phyloP scores from a whole-genome alignment of 768 basidiomycete genomes.

The Mycena crocata region DNA sequence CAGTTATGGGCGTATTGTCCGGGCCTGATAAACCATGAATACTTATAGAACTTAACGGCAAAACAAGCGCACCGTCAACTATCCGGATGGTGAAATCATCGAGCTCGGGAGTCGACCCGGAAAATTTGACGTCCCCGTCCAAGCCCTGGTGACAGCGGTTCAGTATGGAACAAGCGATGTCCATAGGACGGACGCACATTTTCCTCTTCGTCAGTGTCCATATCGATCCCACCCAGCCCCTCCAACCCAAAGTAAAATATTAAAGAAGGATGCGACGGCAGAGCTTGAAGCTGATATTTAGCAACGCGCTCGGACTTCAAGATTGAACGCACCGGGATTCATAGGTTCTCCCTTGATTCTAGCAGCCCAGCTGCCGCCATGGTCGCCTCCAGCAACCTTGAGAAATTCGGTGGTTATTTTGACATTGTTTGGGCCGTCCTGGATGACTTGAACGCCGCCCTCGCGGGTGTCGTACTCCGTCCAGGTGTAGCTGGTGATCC shows the following conservation, averaged over 20 bases:
- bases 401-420: conserved; percentile 86
- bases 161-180: conserved; percentile 11
- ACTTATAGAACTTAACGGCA: neutral
- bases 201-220: conserved; percentile 82
- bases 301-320: neutral
- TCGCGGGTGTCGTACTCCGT: conserved; percentile 87
- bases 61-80: conserved; percentile 68
- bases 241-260: conserved; percentile 92
- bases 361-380: conserved; percentile 91
- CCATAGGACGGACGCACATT: conserved; percentile 61
- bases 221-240: conserved; percentile 83
- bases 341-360: conserved; percentile 86
- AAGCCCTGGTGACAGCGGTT: conserved; percentile 67
- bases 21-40: conserved; percentile 56
- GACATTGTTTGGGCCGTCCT: conserved; percentile 87
- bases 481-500: conserved; percentile 86
- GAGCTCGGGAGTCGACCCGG: conserved; percentile 81
- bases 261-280: conserved; percentile 75
- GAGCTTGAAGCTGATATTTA: conserved; percentile 39
- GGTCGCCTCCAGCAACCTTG: conserved; percentile 84
- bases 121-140: conserved; percentile 73
- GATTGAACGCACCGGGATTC: conserved; percentile 60
- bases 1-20: conserved; percentile 63
- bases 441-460: conserved; percentile 87
- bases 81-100: conserved; percentile 87